Evolutionary conservation across 805 yeast species (phyloP), one percentile per base, ranked within the genome.

Genomic region (Hanseniaspora nectarophila): DNA sequence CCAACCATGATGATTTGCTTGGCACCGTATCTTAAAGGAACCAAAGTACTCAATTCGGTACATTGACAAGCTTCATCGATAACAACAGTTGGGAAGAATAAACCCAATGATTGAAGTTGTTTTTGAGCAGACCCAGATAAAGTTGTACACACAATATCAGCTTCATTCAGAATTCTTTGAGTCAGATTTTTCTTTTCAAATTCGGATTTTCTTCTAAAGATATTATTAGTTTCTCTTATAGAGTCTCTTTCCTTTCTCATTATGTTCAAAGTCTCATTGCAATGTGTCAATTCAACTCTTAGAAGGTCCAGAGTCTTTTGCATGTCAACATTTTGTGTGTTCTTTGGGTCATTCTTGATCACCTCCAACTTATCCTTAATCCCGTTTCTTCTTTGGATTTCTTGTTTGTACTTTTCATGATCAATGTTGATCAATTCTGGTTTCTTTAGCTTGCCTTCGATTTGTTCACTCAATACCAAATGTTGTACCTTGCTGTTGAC

Each of bases 1-100:
- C 97, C 97, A 35, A 88, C 96, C 32, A 89, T 69, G 43, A 89
- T 77, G 6, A 88, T 86, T 63, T 89, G 96, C 62, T 82, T 83
- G 43, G 94, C 88, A 24, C 96, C 95, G 58, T 81, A 83, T 2
- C 83, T 87, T 35, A 89, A 77, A 12, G 97, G 96, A 57, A 89
- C 86, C 60, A 89, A 72, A 60, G 85, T 79, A 65, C 88, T 95
- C 1, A 96, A 95, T 65, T 89, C 97, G 0, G 90, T 77, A 2
- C 96, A 90, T 68, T 90, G 97, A 0, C 97, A 87, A 61, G 87
- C 81, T 69, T 89, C 97, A 67, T 89, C 97, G 55, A 89, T 84
- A 55, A 89, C 71, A 2, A 87, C 95, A 0, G 90, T 77, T 59
- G 85, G 73, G 67, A 89, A 89, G 43, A 72, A 70, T 54, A 78